These are phyloP conservation scores for Penicillium macrosclerotiorum DNA, from an alignment of 495 filamentous ascomycete genomes.

Conservation along the genomic window DNA sequence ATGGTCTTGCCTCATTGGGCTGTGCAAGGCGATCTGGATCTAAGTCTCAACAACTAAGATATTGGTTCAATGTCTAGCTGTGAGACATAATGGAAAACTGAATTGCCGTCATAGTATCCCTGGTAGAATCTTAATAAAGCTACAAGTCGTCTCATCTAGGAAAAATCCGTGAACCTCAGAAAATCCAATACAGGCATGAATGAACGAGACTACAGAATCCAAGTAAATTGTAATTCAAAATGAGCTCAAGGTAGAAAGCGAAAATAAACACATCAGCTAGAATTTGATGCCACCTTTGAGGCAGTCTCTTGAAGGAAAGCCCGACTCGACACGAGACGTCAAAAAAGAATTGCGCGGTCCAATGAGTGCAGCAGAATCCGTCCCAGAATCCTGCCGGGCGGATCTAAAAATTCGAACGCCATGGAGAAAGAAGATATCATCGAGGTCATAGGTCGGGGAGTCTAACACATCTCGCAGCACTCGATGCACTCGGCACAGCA, in stretches of 20 bases:
- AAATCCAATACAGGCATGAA: no score
- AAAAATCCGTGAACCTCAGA: no score
- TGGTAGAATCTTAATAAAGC: no score
- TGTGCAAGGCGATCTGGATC: no score
- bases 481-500: conserved; percentile 72
- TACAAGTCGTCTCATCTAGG: no score
- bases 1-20: no score
- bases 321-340: not conserved
- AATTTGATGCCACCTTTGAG: not conserved
- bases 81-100: no score
- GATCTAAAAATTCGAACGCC: conserved; percentile 20
- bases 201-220: no score
- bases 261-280: not conserved
- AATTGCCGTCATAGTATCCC: no score
- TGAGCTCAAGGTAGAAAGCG: not conserved
- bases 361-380: conserved; percentile 9
- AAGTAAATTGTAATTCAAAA: no score
- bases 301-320: not conserved
- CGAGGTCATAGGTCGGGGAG: conserved; percentile 10
- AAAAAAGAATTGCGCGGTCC: not conserved
- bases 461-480: conserved; percentile 58
- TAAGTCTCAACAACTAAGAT: no score
- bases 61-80: no score
- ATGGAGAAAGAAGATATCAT: conserved; percentile 21
- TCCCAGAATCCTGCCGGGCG: conserved; percentile 4